A percentile compares a stretch with the other conserved stretches of the same genome.
These are phyloP conservation scores for Diophrys sp. DNA, from an alignment of 73 alveolate genomes.

Conservation along the genomic window DNA sequence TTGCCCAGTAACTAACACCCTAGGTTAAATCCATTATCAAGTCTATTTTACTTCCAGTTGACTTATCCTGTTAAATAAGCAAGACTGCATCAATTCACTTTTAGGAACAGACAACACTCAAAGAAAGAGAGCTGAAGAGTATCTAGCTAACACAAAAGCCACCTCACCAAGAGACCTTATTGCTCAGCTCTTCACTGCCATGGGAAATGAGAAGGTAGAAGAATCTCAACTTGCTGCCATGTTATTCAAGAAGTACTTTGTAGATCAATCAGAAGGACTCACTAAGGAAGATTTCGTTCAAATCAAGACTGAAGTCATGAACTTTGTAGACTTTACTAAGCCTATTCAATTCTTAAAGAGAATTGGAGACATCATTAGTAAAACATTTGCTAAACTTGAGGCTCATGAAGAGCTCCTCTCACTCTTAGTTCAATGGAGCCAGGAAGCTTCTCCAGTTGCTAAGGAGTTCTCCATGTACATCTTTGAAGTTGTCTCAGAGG, in stretches of 20 bases:
- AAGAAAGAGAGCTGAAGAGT: conserved; percentile 10
- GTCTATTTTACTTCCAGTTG: background rate
- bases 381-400: conserved; percentile 26
- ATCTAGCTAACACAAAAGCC: background rate
- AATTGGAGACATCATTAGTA: conserved; percentile 30
- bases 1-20: too few relatives aligned
- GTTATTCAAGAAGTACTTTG: conserved; percentile 22
- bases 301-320: conserved; percentile 21
- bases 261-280: conserved; percentile 9
- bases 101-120: conserved; percentile 9
- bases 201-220: conserved; percentile 12
- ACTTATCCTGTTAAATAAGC: background rate
- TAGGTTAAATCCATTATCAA: too few relatives aligned
- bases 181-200: conserved; percentile 1
- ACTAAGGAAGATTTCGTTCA: conserved; percentile 15
- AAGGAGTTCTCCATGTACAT: conserved; percentile 35
- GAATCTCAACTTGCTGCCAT: conserved; percentile 19
- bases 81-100: conserved; percentile 1
- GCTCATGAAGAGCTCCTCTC: conserved; percentile 20
- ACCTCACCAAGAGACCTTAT: background rate
- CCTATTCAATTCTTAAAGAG: conserved; percentile 22
- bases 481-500: conserved; percentile 28
- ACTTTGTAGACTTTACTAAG: conserved; percentile 19
- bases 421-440: conserved; percentile 28
- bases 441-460: conserved; percentile 2